These are phyloP conservation scores for Mimosa pudica DNA, from an alignment of 306 rosid genomes.

Conservation along the genomic window DNA sequence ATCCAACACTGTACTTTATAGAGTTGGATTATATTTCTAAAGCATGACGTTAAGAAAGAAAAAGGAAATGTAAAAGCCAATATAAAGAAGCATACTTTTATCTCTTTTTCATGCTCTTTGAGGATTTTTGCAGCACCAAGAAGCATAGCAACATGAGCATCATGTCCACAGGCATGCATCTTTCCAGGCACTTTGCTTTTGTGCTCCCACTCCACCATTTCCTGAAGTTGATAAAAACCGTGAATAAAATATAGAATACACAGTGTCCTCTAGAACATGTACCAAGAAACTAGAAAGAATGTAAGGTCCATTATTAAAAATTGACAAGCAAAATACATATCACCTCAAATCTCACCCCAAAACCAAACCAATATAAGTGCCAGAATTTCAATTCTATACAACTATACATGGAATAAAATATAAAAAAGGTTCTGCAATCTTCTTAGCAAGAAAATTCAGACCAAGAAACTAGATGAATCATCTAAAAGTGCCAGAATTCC, in stretches of 20 bases:
- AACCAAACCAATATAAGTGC: background rate
- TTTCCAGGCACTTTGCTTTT: conserved; percentile 86
- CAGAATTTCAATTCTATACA: background rate
- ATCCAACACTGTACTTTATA: background rate
- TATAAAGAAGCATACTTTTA: conserved; percentile 42
- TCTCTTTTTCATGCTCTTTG: conserved; percentile 52
- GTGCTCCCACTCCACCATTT: conserved; percentile 85
- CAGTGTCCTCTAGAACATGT: conserved; percentile 7
- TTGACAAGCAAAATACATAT: background rate
- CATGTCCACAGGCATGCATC: conserved; percentile 98
- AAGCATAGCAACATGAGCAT: conserved; percentile 93
- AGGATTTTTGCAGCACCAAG: conserved; percentile 92
- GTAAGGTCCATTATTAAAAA: background rate
- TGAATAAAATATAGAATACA: background rate
- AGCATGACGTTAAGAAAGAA: background rate
- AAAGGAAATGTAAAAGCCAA: background rate
- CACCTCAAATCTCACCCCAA: background rate
- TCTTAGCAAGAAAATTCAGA: conserved; percentile 66
- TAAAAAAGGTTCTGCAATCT: conserved; percentile 2
- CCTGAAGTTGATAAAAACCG: conserved; percentile 42
- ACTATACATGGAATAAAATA: background rate
- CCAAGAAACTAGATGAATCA: background rate
- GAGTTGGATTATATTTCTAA: background rate
- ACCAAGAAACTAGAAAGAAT: conserved; percentile 10
- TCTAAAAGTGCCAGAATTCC: background rate